Evolutionary conservation across 805 yeast species (phyloP).

Genomic region (Tetrapisispora fleetii): DNA sequence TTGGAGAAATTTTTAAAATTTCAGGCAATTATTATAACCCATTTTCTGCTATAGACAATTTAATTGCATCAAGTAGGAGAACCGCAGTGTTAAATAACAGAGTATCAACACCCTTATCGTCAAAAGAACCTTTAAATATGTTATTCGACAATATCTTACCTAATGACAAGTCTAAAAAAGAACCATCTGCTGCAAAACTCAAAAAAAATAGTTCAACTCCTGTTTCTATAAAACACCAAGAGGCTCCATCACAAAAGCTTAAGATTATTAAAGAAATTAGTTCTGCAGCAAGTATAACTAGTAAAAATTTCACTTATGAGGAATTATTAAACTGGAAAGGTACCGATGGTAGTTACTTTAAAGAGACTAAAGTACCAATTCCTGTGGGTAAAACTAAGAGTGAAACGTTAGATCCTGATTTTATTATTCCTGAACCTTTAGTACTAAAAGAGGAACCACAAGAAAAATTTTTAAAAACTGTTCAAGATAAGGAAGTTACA

Average conservation of each 20-base stretch:
- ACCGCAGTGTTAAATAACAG: not conserved
- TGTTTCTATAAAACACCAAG: not conserved
- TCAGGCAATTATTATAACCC: constrained; percentile 23
- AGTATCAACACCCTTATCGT: not conserved
- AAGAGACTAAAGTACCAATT: constrained; percentile 18
- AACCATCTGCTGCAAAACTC: not conserved
- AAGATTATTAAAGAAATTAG: not conserved
- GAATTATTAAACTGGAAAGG: constrained; percentile 18
- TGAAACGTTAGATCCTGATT: constrained; percentile 6
- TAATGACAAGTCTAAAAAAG: not conserved
- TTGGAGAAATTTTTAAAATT: constrained; percentile 16
- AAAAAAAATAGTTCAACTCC: not conserved
- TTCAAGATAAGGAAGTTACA: not conserved
- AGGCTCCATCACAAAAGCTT: not conserved
- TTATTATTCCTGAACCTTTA: constrained; percentile 1
- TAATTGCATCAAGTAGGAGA: not conserved
- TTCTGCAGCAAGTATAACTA: not conserved
- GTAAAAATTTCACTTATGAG: constrained; percentile 17
- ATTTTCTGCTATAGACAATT: constrained; percentile 1
- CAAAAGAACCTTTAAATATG: not conserved
- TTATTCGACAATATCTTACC: not conserved
- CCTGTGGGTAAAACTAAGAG: constrained; percentile 12
- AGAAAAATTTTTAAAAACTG: not conserved
- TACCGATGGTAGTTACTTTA: constrained; percentile 21
- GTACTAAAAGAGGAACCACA: constrained; percentile 2